Evolutionary conservation across 495 filamentous ascomycete species (phyloP).

Genomic region (Penicillium tannophilum): DNA sequence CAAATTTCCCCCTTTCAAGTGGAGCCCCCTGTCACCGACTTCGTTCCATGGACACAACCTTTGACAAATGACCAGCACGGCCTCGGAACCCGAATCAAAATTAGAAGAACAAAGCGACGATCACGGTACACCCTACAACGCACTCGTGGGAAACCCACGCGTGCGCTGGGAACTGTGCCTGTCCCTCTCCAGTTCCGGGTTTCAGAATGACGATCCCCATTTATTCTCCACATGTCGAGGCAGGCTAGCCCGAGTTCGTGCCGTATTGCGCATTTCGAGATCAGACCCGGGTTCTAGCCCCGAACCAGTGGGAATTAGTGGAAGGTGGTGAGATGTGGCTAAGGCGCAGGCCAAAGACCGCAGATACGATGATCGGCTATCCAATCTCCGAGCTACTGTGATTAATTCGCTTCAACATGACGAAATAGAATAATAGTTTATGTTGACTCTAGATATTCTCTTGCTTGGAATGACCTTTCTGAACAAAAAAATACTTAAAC

Average conservation of each 20-base stretch:
- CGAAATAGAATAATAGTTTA: too few species aligned
- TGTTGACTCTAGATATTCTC: too few species aligned
- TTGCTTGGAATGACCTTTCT: too few species aligned
- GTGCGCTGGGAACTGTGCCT: neutral
- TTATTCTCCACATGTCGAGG: conserved; percentile 3
- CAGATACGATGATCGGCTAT: neutral
- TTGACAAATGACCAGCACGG: neutral
- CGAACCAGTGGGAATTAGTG: neutral
- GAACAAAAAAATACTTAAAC: too few species aligned
- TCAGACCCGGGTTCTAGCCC: neutral
- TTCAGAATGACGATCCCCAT: conserved; percentile 5
- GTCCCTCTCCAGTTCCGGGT: neutral
- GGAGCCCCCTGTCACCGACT: neutral
- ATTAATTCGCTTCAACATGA: too few species aligned
- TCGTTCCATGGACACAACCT: neutral
- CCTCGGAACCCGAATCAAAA: neutral
- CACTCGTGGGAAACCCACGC: neutral
- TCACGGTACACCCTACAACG: neutral
- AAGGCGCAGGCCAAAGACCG: neutral
- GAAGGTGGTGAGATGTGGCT: neutral
- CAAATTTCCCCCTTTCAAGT: neutral
- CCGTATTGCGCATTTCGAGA: neutral
- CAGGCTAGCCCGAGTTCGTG: neutral
- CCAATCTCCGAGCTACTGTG: too few species aligned
- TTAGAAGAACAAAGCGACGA: neutral